Conservation (phyloP, 495 filamentous ascomycete genomes). For the Chaetomium tenue region DNA sequence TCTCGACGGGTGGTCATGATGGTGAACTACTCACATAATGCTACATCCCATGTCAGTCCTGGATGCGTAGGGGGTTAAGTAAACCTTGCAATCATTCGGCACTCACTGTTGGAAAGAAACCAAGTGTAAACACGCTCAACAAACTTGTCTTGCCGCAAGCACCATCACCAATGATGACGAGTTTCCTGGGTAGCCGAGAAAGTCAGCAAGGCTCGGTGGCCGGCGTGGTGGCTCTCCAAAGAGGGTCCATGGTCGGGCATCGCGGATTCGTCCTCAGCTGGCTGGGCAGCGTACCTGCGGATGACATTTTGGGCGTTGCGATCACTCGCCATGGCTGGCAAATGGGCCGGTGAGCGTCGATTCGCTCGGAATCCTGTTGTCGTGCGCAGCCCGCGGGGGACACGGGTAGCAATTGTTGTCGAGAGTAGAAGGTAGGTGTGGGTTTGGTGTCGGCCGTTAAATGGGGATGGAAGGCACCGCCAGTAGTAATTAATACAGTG, state of each 20-base stretch:
- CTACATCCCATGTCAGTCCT: constrained; percentile 42
- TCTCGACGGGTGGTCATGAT: neutral
- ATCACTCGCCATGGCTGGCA: constrained; percentile 33
- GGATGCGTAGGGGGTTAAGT: neutral
- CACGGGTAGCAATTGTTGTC: neutral
- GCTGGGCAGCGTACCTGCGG: constrained; percentile 33
- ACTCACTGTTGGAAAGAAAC: constrained; percentile 96
- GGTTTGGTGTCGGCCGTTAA: neutral
- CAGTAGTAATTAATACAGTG: constrained; percentile 10
- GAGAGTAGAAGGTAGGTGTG: neutral
- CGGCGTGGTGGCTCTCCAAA: neutral
- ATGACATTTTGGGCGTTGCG: constrained; percentile 36
- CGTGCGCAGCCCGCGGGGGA: constrained; percentile 12
- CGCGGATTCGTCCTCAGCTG: neutral
- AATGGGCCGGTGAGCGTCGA: constrained; percentile 18
- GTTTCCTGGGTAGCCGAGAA: constrained; percentile 61
- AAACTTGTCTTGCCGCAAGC: constrained; percentile 98
- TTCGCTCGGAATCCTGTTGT: constrained; percentile 24
- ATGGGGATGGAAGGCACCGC: neutral
- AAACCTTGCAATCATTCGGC: neutral
- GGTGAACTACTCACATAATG: constrained; percentile 63
- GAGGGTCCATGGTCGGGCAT: neutral
- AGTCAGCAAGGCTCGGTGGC: constrained; percentile 19
- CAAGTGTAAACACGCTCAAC: constrained; percentile 95
- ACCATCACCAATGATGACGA: constrained; percentile 98